Conservation (phyloP, 2,329 filamentous ascomycete species). For the Immersiporthe knoxdaviesiana region DNA sequence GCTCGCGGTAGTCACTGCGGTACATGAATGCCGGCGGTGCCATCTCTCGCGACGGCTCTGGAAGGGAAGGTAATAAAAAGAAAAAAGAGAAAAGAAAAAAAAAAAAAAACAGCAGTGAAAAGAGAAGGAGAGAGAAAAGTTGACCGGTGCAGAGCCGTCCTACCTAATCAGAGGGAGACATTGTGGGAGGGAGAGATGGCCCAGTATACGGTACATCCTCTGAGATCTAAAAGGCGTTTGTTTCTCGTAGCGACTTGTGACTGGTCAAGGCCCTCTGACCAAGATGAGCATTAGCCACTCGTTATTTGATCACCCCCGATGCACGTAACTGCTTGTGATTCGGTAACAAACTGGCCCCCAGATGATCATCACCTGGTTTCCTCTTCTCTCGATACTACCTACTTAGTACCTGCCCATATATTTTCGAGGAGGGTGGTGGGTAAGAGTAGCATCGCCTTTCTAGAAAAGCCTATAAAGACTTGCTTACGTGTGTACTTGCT, state of each 20-base stretch:
- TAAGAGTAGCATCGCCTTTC: neutral
- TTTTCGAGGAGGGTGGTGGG: neutral
- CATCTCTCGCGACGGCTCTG: neutral
- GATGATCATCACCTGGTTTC: too few species aligned
- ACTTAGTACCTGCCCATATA: too few species aligned
- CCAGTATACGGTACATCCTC: too few species aligned
- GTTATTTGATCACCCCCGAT: too few species aligned
- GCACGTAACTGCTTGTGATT: too few species aligned
- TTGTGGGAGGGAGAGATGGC: neutral
- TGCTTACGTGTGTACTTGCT: neutral
- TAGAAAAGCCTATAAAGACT: neutral
- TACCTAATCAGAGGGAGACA: neutral
- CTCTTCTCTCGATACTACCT: too few species aligned
- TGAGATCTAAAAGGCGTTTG: too few species aligned
- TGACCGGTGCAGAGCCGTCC: neutral
- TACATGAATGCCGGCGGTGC: slow-evolving; percentile 14
- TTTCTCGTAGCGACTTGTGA: too few species aligned
- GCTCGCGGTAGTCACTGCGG: slow-evolving; percentile 19
- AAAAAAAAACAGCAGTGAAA: neutral
- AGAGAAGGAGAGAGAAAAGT: neutral
- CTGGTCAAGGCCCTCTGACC: too few species aligned
- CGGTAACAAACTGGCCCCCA: neutral
- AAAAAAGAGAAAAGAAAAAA: neutral
- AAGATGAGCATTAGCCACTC: too few species aligned
- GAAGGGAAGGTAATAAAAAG: neutral